Base-by-base conservation (phyloP, 805 yeast genomes). In the Candida khao-thaluensis region DNA sequence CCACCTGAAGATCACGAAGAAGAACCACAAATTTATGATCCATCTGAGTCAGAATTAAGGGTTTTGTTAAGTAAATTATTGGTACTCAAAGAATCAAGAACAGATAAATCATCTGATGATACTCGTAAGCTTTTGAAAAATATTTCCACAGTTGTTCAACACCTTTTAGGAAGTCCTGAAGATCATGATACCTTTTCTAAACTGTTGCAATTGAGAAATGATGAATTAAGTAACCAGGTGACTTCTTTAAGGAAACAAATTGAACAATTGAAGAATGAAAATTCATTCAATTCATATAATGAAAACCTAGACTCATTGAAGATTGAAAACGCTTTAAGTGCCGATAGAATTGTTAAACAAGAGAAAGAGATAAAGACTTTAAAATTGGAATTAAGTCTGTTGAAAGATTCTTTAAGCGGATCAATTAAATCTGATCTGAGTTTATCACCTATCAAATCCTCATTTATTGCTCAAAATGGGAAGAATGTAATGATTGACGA, bases 71-170 rank as follows among this genome's bases (percentile, higher is more conserved):
- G 48, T 22, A 62, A 59, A 40, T 26, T 46, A 8, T 17, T 46
- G 8, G 11, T 12, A 4, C 44, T 69, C 17, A 59, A 58, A 38
- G 53, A 57, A 10, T 47, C 54, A 20, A 57, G 54, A 11, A 25
- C 8, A 9, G 6, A 5, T 12, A 5, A 27, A 10, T 34, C 57
- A 6, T 45, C 45, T 1, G 34, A 37, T 5, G 65, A 66, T 17
- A 48, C 57, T 5, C 50, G 47, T 14, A 53, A 54, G 29, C 42
- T 64, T 2, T 44, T 66, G 8, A 44, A 42, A 6, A 45, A 66
- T 18, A 47, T 66, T 7, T 66, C 66, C 20, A 52, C 60, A 1
- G 57, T 67, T 2, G 43, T 66, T 30, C 57, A 52, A 17, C 67
- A 64, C 29, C 47, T 65, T 59, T 17, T 49, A 58, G 3, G 43